phyloP scores from a whole-genome alignment of 2,329 filamentous ascomycete genomes.

The Colletotrichum echinochloae region DNA sequence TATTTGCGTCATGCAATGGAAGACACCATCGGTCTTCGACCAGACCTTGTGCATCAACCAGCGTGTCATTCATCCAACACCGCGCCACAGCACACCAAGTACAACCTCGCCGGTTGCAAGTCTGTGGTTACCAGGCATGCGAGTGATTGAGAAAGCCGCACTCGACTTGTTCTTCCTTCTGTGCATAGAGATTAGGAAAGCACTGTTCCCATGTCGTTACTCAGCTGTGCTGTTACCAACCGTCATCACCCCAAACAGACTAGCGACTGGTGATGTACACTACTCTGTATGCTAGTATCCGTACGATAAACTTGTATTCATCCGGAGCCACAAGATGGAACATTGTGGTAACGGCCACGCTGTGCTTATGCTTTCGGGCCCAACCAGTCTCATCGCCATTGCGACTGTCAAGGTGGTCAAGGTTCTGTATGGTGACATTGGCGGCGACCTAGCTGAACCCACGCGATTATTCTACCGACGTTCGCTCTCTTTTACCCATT shows the following conservation, averaged over 20 bases:
- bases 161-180: constrained; percentile 6
- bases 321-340: not conserved
- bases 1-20: no score
- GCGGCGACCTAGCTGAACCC: constrained; percentile 12
- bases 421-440: constrained; percentile 16
- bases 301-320: not conserved
- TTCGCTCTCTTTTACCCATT: not conserved
- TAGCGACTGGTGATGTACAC: not conserved
- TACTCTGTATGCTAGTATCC: no score
- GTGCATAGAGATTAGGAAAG: not conserved
- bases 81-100: constrained; percentile 1
- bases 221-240: not conserved
- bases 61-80: constrained; percentile 6
- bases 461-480: not conserved
- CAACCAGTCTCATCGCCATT: not conserved
- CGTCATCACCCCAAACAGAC: not conserved
- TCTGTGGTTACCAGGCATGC: not conserved
- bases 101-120: not conserved
- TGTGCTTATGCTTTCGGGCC: not conserved
- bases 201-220: not conserved
- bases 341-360: not conserved
- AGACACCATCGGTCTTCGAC: not conserved
- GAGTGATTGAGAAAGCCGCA: no score
- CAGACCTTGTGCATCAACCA: not conserved
- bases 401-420: not conserved